These are phyloP conservation scores for Chaetomidium leptoderma DNA, from an alignment of 495 filamentous ascomycete genomes.

Conservation along the genomic window DNA sequence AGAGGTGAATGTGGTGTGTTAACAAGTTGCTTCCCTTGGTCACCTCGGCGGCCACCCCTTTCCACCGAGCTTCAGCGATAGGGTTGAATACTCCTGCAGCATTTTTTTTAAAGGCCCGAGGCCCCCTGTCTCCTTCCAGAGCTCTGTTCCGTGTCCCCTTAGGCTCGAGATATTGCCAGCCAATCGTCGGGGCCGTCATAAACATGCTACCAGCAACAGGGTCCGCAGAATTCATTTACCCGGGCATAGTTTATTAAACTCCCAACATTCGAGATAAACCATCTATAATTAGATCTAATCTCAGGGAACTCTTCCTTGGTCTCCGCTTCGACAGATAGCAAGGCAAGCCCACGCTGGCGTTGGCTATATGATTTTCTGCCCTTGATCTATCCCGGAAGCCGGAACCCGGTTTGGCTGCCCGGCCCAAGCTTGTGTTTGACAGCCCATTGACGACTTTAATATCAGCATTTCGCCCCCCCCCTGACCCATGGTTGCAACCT, in stretches of 20 bases:
- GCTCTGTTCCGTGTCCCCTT: neutral
- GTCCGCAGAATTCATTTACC: slow-evolving; percentile 3
- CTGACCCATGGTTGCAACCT: slow-evolving; percentile 2
- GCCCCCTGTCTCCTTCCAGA: neutral
- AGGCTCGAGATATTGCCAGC: neutral
- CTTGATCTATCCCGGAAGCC: neutral
- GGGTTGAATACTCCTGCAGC: neutral
- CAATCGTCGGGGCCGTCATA: neutral
- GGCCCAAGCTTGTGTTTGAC: neutral
- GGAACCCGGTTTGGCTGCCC: slow-evolving; percentile 3
- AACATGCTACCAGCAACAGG: neutral
- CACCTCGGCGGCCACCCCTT: neutral
- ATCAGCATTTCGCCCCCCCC: neutral
- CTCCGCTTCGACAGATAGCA: neutral
- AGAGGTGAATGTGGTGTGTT: neutral
- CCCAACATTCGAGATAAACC: neutral
- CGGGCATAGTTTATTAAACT: slow-evolving; percentile 2
- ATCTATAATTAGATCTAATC: slow-evolving; percentile 3
- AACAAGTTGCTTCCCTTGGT: neutral
- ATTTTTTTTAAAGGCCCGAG: neutral
- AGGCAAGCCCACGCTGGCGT: neutral
- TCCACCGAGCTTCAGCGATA: neutral
- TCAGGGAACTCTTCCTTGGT: neutral
- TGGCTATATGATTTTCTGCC: neutral
- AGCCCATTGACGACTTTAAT: neutral